A percentile compares a stretch with the other conserved stretches of the same genome.
Conservation (phyloP, 2,329 filamentous ascomycete genomes). For the Ambrosiella cleistominuta region DNA sequence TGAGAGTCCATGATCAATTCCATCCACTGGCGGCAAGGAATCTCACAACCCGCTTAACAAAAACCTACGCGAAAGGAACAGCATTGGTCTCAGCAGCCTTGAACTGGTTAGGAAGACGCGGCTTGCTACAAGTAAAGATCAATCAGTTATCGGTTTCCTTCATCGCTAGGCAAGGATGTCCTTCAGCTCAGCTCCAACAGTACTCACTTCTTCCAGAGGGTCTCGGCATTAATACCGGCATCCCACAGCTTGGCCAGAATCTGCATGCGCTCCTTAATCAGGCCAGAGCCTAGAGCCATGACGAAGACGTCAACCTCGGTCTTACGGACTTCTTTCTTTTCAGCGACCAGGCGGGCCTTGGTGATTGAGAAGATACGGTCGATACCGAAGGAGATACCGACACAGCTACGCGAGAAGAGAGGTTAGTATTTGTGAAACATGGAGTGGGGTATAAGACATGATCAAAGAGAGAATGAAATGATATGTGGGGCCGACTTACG, state of each 20-base stretch:
- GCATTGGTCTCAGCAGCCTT: conserved; percentile 68
- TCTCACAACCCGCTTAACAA: not conserved
- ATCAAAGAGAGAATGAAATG: not conserved
- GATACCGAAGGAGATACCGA: conserved; percentile 70
- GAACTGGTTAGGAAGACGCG: conserved; percentile 77
- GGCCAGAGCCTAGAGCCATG: conserved; percentile 77
- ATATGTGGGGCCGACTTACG: conserved; percentile 20
- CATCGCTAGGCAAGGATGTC: not conserved
- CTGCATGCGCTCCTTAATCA: conserved; percentile 69
- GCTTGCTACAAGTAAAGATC: conserved; percentile 37
- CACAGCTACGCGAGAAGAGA: conserved; percentile 17
- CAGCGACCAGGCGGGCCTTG: conserved; percentile 54
- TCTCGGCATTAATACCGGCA: conserved; percentile 81
- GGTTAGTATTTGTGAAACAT: not conserved
- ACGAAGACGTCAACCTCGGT: conserved; percentile 81
- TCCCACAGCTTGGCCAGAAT: conserved; percentile 66
- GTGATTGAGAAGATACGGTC: conserved; percentile 91
- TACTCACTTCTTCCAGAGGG: conserved; percentile 49
- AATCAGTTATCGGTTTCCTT: not conserved
- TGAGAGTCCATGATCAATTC: too few species aligned
- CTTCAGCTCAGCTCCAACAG: too few species aligned
- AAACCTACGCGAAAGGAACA: conserved; percentile 49
- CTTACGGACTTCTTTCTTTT: conserved; percentile 38
- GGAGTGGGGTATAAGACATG: not conserved
- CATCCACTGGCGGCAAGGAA: not conserved